Base-by-base conservation (phyloP, 2,329 filamentous ascomycete genomes). In the Lachnellula suecica region DNA sequence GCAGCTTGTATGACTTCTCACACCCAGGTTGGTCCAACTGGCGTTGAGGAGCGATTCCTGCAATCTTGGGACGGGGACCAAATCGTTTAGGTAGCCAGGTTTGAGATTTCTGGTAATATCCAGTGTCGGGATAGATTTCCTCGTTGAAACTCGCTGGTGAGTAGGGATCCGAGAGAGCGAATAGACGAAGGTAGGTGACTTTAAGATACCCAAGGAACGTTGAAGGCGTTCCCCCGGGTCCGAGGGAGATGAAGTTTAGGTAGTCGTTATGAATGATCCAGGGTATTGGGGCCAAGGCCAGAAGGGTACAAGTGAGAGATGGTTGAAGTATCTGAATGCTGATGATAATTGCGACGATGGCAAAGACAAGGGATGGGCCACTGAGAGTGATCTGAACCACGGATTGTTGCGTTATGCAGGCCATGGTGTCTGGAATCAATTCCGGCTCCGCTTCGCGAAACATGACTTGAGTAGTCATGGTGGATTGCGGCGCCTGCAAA, bases 21-120 rank as follows among this genome's bases (percentile, higher is more conserved):
- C 75, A 76, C 10, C 82, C 81, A 37, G 77, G 77, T 65, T 95
- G 89, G 67, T 87, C 81, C 17, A 86, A 76, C 70, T 95, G 90
- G 2, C 90, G 81, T 64, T 96, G 90, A 0, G 90, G 90, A 1
- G 89, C 90, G 52, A 95, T 89, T 44, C 90, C 90, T 37, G 77
- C 81, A 9, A 92, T 85, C 2, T 71, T 67, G 1, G 90, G 91
- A 1, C 88, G 80, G 1, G 78, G 74, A 0, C 86, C 87, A 3
- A 70, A 65, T 0, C 90, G 84, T 51, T 76, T 76, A 1, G 87
- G 83, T 0, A 94, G 75, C 27, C 71, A 68, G 29, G 67, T 63
- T 46, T 67, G 56, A 43, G 63, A 44, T 27, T 54, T 43, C 8
- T 64, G 61, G 23, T 94, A 78, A 62, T 87, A 81, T 10, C 88